Percentiles rank a stretch among this genome's conserved stretches.
Evolutionary conservation across 176 grass and related monocot species (phyloP).

Genomic region (Carex littledalei): DNA sequence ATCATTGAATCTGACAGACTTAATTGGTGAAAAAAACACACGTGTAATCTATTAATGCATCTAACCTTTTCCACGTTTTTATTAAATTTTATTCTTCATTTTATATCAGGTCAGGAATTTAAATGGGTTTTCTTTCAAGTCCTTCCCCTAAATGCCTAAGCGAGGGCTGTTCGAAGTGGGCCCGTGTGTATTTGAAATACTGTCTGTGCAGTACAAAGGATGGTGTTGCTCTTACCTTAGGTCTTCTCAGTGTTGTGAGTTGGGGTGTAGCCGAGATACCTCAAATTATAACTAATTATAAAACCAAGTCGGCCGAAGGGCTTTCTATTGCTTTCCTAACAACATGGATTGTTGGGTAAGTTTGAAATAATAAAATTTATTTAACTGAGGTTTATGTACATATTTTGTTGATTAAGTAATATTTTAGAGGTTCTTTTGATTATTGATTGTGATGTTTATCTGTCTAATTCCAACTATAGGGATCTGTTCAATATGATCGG

Average conservation of each 20-base stretch:
- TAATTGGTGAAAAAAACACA: neutral
- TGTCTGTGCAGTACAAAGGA: slow-evolving; percentile 62
- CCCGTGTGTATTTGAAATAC: slow-evolving; percentile 60
- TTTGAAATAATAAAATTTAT: slow-evolving; percentile 7
- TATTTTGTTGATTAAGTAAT: neutral
- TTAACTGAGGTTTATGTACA: slow-evolving; percentile 1
- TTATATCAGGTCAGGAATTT: neutral
- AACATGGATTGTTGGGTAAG: slow-evolving; percentile 93
- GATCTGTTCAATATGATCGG: slow-evolving; percentile 90
- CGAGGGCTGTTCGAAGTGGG: slow-evolving; percentile 60
- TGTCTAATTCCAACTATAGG: slow-evolving; percentile 35
- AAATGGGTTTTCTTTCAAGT: slow-evolving; percentile 45
- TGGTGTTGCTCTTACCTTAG: slow-evolving; percentile 49
- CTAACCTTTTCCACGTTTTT: neutral
- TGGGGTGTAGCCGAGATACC: slow-evolving; percentile 86
- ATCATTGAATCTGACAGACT: neutral
- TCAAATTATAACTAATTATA: slow-evolving; percentile 81
- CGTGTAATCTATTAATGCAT: neutral
- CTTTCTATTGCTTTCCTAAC: slow-evolving; percentile 75
- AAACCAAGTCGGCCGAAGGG: slow-evolving; percentile 78
- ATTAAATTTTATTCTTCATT: neutral
- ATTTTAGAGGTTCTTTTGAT: slow-evolving; percentile 7
- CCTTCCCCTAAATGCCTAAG: slow-evolving; percentile 26
- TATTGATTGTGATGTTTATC: neutral
- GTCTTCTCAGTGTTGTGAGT: slow-evolving; percentile 67